Conservation (phyloP, 495 filamentous ascomycete genomes). For the Annulohypoxylon moriforme region DNA sequence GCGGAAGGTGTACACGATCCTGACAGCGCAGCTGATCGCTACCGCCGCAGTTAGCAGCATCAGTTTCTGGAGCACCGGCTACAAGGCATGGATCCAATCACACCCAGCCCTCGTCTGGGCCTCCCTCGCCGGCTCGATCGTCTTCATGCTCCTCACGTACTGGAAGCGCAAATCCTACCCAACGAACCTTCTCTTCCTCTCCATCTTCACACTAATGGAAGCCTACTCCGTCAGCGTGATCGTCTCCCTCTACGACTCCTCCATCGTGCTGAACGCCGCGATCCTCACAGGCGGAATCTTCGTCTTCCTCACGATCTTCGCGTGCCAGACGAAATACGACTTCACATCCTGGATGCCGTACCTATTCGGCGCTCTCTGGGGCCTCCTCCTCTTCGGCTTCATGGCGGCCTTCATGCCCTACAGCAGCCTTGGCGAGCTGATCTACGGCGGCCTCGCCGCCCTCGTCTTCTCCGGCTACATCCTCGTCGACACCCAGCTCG, state of each 20-base stretch:
- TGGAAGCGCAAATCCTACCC: conserved; percentile 99
- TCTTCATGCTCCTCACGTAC: conserved; percentile 87
- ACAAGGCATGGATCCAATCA: conserved; percentile 87
- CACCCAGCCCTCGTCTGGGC: conserved; percentile 87
- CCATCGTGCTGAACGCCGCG: conserved; percentile 89
- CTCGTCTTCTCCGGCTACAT: conserved; percentile 95
- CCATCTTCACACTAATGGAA: conserved; percentile 90
- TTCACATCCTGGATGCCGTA: conserved; percentile 97
- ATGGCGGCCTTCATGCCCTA: conserved; percentile 86
- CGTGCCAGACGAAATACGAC: conserved; percentile 98
- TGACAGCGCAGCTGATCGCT: conserved; percentile 85
- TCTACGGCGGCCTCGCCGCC: conserved; percentile 82
- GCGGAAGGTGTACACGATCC: conserved; percentile 74
- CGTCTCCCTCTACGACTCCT: conserved; percentile 83
- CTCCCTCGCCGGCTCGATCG: conserved; percentile 82
- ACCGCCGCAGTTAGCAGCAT: conserved; percentile 84
- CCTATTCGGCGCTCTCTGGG: conserved; percentile 90
- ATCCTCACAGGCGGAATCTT: conserved; percentile 94
- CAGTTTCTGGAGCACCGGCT: conserved; percentile 82
- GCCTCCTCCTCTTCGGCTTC: conserved; percentile 90
- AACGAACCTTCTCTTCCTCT: conserved; percentile 91
- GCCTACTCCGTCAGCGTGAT: conserved; percentile 94
- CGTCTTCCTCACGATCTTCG: conserved; percentile 90
- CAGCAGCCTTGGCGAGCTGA: conserved; percentile 79
- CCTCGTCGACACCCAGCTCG: conserved; percentile 93